Conservation (phyloP, 192 early-diverging fungal species). For the Geranomyces variabilis region DNA sequence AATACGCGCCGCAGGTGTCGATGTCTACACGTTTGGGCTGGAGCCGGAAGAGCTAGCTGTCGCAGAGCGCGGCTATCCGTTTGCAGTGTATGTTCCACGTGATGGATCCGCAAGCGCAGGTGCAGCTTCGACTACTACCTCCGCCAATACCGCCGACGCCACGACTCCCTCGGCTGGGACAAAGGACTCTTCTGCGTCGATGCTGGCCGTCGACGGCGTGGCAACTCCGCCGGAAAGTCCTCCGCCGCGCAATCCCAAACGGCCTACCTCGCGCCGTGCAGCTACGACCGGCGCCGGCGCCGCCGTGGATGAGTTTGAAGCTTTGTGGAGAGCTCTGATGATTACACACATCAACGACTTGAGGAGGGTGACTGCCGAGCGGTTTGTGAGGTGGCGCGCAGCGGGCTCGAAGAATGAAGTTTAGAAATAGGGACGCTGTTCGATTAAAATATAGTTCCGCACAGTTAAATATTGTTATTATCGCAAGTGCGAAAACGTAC, state of each 20-base stretch:
- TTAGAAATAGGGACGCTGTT: neutral
- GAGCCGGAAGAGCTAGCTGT: slow-evolving; percentile 48
- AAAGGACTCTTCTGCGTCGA: no score
- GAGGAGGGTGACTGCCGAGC: slow-evolving; percentile 24
- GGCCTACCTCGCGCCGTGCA: neutral
- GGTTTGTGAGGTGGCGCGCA: slow-evolving; percentile 26
- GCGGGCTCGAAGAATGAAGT: slow-evolving; percentile 18
- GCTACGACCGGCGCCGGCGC: neutral
- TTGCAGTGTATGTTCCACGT: neutral
- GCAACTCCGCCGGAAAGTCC: neutral
- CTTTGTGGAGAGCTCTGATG: slow-evolving; percentile 31
- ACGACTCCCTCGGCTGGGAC: neutral
- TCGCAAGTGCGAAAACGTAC: no score
- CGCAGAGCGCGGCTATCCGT: slow-evolving; percentile 38
- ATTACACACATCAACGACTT: slow-evolving; percentile 25
- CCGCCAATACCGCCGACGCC: neutral
- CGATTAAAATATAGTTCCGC: no score
- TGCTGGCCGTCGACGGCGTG: neutral
- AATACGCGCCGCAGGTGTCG: slow-evolving; percentile 50
- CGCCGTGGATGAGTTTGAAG: slow-evolving; percentile 46
- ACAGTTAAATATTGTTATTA: no score
- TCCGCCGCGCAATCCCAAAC: no score
- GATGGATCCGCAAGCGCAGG: neutral
- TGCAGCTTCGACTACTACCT: neutral
- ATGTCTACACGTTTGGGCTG: slow-evolving; percentile 59